Evolutionary conservation across 2,329 filamentous ascomycete species (phyloP).

Genomic region (Spiromastix sp.): DNA sequence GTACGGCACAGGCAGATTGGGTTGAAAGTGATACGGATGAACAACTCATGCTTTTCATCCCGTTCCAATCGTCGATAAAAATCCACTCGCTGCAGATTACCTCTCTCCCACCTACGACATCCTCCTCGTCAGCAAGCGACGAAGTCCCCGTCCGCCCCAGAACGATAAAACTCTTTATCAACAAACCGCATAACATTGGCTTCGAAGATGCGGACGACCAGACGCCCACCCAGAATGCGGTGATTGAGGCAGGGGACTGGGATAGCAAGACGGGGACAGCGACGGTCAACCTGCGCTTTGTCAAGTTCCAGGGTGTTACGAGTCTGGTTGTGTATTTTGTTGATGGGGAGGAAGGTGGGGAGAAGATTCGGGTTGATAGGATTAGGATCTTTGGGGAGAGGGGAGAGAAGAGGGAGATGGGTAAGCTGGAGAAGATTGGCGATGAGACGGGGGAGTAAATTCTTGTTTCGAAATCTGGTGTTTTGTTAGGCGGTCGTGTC

Average conservation of each 20-base stretch:
- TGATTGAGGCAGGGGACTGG: conserved; percentile 69
- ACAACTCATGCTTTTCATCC: conserved; percentile 85
- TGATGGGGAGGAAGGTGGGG: conserved; percentile 70
- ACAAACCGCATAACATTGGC: conserved; percentile 79
- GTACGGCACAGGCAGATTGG: conserved; percentile 58
- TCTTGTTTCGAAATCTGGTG: background rate
- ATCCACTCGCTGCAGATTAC: conserved; percentile 82
- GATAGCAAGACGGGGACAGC: conserved; percentile 61
- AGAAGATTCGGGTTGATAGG: conserved; percentile 65
- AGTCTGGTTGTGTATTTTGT: conserved; percentile 82
- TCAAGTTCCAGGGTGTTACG: conserved; percentile 93
- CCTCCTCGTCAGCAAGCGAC: conserved; percentile 52
- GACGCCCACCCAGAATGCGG: conserved; percentile 67
- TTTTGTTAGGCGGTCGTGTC: background rate
- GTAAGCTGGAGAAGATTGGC: conserved; percentile 89
- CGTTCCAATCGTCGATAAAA: conserved; percentile 81
- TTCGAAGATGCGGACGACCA: conserved; percentile 92
- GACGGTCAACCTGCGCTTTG: conserved; percentile 67
- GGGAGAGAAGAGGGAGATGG: conserved; percentile 85
- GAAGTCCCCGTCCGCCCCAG: conserved; percentile 71
- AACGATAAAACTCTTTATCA: conserved; percentile 76
- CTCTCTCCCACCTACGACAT: conserved; percentile 52
- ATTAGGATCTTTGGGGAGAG: conserved; percentile 68
- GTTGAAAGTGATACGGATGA: conserved; percentile 95
- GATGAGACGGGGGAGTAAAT: conserved; percentile 56